phyloP scores from a whole-genome alignment of 2,329 filamentous ascomycete species.

The Metarhizium anisopliae region DNA sequence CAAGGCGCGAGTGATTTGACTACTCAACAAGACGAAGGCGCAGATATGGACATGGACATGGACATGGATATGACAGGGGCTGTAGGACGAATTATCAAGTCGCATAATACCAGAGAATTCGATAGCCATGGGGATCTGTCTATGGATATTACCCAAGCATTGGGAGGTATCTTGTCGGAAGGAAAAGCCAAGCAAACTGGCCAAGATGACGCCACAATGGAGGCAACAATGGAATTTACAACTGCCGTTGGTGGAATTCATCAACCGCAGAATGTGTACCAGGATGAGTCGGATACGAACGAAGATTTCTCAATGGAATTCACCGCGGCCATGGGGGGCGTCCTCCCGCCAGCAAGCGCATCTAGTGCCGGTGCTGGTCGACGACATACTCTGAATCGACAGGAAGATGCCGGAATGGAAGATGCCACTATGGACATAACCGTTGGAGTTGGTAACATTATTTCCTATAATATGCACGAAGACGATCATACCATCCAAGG shows the following conservation, averaged over 20 bases:
- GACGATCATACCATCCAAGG: constrained; percentile 22
- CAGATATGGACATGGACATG: constrained; percentile 28
- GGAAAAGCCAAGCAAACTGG: constrained; percentile 7
- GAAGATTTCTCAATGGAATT: constrained; percentile 77
- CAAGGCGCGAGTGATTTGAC: constrained; percentile 17
- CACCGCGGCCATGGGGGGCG: constrained; percentile 54
- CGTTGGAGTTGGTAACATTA: constrained; percentile 44
- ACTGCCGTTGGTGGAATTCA: constrained; percentile 66
- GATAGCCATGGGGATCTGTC: constrained; percentile 62
- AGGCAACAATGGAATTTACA: constrained; percentile 69
- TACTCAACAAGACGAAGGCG: constrained; percentile 22
- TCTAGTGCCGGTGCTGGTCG: constrained; percentile 14
- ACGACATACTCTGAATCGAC: constrained; percentile 19
- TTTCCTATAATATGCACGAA: constrained; percentile 18
- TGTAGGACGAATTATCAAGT: constrained; percentile 43
- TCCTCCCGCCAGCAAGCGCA: constrained; percentile 29
- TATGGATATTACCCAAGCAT: constrained; percentile 84
- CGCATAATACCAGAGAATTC: constrained; percentile 32
- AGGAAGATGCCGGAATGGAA: constrained; percentile 20
- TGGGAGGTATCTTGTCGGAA: constrained; percentile 66
- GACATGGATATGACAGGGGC: constrained; percentile 46
- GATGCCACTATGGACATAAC: constrained; percentile 46
- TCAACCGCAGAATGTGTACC: constrained; percentile 20
- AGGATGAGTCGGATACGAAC: constrained; percentile 33
- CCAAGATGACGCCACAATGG: constrained; percentile 23